Evolutionary conservation across 1,139 yeast species (phyloP), one percentile per base, ranked within the genome.

Genomic region (Hyphopichia khmerensis): DNA sequence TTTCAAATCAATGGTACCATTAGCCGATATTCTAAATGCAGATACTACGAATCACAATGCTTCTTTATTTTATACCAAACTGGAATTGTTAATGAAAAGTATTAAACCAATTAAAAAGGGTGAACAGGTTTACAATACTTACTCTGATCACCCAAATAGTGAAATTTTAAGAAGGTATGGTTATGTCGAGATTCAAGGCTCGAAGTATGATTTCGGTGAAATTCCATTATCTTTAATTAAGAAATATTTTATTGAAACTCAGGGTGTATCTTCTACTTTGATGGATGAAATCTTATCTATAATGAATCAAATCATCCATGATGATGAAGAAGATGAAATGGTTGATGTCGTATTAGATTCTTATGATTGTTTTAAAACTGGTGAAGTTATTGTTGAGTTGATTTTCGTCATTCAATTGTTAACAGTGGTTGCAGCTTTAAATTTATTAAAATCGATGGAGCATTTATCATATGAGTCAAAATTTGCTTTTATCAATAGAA

Each of bases 81-180:
- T 59, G 3, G 59, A 62, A 3, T 67, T 90, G 38, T 80, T 80
- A 9, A 88, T 93, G 93, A 73, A 75, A 39, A 78, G 96, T 3
- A 79, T 80, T n/a, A 77, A 75, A 43, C 62, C 68, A 3, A 91
- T 93, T 33, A 45, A 63, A 9, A 65, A 67, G 35, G 91, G 87
- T 1, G 83, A 80, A 19, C 98, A 93, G 57, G 70, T 93, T 3
- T 91, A 79, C 65, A 91, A 91, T 62, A 86, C 91, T 0, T 93
- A 93, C 60, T 95, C 96, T 2, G 95, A 89, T 41, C 84, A 87
- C 50, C 95, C 98, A 21, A 91, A 91, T 59, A 72, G 93, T 27
- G 98, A 93, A 55, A 74, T 93, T 31, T 70, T 93, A 44, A 79
- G 99, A 53, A 76, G 96, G 43, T 93, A 91, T 52, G 99, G 99